Evolutionary conservation across 2,329 filamentous ascomycete genomes (phyloP), one percentile per base, ranked within the genome.

Genomic region (Exserohilum rostratum): DNA sequence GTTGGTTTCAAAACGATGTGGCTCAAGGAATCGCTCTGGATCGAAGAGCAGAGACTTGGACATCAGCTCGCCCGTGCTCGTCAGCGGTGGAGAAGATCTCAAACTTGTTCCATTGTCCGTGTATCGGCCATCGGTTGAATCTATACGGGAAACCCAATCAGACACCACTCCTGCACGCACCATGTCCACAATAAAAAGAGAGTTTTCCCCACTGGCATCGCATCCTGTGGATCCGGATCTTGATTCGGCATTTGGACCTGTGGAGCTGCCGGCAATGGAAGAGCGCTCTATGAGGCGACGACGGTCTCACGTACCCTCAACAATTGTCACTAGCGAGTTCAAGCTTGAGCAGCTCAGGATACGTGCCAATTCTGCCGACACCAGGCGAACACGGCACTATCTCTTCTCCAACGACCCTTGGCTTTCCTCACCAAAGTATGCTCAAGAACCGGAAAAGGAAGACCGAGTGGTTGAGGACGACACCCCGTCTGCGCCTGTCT

Each of bases 51-150:
- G 60, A 29, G 67, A 70, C 27, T 57, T 74, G 29, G 60, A 73
- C 7, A 75, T 74, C 45, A 66, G 71, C 13, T 61, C 67, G 1
- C 71, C 72, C 15, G 60, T 68, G 6, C 64, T 74, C 6, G 62
- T 73, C 27, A 73, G 71, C 46, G 65, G 66, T 10, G 67, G 62
- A n/a, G 67, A 70, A 17, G 67, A 70, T 6, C 54, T 73, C 15
- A 60, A 63, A 18, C 57, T 72, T 12, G 60, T 70, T 13, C 64
- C 71, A 5, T 30, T 72, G 22, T 58, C 61, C 18, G 87, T 64
- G 13, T 56, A 61, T 34, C 60, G 61, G 30, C 47, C 49, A 15
- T 58, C 61, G n/a, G 51, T 57, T 20, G 55, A 55, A 17, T 65
- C 61, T 12, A 57, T 61, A 18, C 48, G 60, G 11, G 59, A 56